Evolutionary conservation across 2,329 filamentous ascomycete genomes (phyloP).

Genomic region (Colletotrichum agaves): DNA sequence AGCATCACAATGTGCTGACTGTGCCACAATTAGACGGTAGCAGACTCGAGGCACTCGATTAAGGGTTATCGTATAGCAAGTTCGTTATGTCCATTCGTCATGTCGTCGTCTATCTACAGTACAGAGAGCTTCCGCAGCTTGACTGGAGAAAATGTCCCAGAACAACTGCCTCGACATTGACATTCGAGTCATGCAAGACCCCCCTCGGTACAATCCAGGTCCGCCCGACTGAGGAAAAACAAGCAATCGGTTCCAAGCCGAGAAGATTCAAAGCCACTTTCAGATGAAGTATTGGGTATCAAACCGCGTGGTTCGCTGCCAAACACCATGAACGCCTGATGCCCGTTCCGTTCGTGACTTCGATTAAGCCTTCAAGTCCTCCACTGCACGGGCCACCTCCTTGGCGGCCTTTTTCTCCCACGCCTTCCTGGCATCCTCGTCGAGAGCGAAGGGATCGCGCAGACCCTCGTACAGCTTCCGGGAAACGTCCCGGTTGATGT

Average conservation of each 20-base stretch:
- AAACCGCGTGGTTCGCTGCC: slow-evolving; percentile 38
- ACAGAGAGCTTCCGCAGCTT: slow-evolving; percentile 12
- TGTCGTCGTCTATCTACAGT: slow-evolving; percentile 35
- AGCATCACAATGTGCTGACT: slow-evolving; percentile 1
- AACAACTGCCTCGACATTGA: slow-evolving; percentile 1
- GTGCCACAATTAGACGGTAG: not conserved
- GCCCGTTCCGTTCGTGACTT: slow-evolving; percentile 22
- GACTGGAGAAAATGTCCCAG: not conserved
- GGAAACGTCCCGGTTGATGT: slow-evolving; percentile 90
- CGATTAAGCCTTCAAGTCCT: slow-evolving; percentile 53
- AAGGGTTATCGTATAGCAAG: not conserved
- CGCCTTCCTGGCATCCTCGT: slow-evolving; percentile 71
- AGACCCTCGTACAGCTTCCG: slow-evolving; percentile 84
- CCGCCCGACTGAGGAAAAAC: slow-evolving; percentile 17
- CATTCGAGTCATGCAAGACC: slow-evolving; percentile 14
- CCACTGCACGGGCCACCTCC: slow-evolving; percentile 82
- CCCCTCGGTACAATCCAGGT: slow-evolving; percentile 20
- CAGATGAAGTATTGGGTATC: slow-evolving; percentile 36
- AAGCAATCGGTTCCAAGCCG: not conserved
- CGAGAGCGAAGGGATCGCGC: slow-evolving; percentile 65
- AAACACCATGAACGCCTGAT: slow-evolving; percentile 36
- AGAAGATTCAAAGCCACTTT: slow-evolving; percentile 31
- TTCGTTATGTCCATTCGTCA: slow-evolving; percentile 34
- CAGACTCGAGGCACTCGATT: not conserved
- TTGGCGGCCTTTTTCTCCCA: slow-evolving; percentile 82